Conservation (phyloP, 2,329 filamentous ascomycete genomes). For the Sclerotinia sclerotiorum region DNA sequence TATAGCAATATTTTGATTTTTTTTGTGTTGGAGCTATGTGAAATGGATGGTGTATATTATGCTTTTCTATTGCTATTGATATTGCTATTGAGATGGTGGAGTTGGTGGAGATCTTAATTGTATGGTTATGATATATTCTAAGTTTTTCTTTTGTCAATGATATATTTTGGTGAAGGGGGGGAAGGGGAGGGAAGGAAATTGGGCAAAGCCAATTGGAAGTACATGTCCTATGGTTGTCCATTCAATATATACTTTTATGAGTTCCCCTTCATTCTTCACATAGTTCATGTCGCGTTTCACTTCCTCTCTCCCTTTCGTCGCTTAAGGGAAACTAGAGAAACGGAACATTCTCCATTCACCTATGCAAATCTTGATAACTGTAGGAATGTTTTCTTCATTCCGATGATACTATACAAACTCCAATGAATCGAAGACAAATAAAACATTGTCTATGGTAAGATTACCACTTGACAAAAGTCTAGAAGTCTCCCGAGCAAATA, state of each 20-base stretch:
- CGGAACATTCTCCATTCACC: not conserved
- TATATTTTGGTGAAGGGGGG: not conserved
- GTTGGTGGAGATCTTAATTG: not conserved
- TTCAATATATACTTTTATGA: not conserved
- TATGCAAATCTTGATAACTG: not conserved
- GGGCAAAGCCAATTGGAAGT: not conserved
- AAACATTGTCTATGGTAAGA: not conserved
- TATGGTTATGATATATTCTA: too few species aligned
- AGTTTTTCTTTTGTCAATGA: too few species aligned
- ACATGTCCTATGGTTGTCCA: not conserved
- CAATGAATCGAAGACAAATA: not conserved
- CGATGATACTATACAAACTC: not conserved
- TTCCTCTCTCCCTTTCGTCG: slow-evolving; percentile 4
- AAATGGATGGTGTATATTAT: not conserved
- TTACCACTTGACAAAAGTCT: not conserved
- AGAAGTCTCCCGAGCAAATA: not conserved
- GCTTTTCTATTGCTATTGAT: not conserved
- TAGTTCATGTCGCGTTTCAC: not conserved
- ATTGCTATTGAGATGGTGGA: not conserved
- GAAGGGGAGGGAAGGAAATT: too few species aligned
- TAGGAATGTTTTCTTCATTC: slow-evolving; percentile 10
- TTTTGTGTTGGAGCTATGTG: not conserved
- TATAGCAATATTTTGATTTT: not conserved
- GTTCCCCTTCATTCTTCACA: not conserved
- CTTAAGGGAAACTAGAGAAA: not conserved